Evolutionary conservation across 1,284 basidiomycete species (phyloP).

Genomic region (Heterobasidion occidentale): DNA sequence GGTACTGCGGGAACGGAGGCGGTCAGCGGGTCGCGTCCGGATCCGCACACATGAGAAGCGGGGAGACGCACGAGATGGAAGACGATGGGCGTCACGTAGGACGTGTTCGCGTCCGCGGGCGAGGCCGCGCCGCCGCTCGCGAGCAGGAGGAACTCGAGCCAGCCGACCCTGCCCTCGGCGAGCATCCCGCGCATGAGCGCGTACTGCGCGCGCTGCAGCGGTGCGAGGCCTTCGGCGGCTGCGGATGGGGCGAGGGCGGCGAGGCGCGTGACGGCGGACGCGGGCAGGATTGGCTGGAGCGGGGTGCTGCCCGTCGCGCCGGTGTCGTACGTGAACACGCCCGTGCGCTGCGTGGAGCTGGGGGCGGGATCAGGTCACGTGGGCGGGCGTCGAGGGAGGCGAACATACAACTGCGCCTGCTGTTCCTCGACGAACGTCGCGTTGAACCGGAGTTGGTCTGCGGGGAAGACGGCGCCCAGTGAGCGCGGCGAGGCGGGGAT

Average conservation of each 20-base stretch:
- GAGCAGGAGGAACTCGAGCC: constrained; percentile 11
- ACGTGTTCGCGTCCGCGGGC: constrained; percentile 5
- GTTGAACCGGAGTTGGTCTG: constrained; percentile 11
- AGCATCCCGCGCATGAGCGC: constrained; percentile 8
- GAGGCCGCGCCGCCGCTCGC: constrained; percentile 8
- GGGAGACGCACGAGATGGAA: constrained; percentile 13
- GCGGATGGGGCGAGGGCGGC: background rate
- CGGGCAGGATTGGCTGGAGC: constrained; percentile 8
- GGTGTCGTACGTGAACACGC: constrained; percentile 11
- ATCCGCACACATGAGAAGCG: constrained; percentile 7
- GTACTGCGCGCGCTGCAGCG: constrained; percentile 10
- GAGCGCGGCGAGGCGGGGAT: background rate
- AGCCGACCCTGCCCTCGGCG: constrained; percentile 10
- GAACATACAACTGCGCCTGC: constrained; percentile 6
- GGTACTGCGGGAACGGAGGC: constrained; percentile 3
- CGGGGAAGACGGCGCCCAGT: background rate
- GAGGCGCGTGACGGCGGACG: background rate
- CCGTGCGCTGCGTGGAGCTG: constrained; percentile 4
- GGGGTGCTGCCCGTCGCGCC: constrained; percentile 8
- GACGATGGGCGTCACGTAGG: constrained; percentile 11
- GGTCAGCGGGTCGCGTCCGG: background rate
- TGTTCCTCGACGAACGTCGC: constrained; percentile 7
- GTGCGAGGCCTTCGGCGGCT: constrained; percentile 1
- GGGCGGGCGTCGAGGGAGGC: background rate
- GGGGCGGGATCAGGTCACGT: no score